These are phyloP conservation scores for Podospora pseudocomata DNA, from an alignment of 495 filamentous ascomycete species.

Conservation along the genomic window DNA sequence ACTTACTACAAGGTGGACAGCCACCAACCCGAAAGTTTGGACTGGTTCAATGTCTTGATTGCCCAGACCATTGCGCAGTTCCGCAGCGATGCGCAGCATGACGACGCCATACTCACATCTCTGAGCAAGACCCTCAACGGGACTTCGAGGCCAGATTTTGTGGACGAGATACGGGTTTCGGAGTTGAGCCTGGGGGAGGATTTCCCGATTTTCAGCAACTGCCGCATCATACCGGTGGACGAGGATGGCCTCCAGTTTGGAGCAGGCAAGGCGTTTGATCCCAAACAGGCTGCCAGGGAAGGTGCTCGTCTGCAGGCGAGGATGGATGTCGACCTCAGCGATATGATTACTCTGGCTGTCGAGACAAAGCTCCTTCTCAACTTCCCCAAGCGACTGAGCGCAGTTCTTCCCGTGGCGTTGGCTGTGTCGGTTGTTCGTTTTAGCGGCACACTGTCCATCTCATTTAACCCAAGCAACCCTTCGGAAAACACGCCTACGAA, in stretches of 20 bases:
- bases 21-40: conserved; percentile 96
- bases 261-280: conserved; percentile 46
- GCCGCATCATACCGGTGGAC: conserved; percentile 82
- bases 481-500: conserved; percentile 62
- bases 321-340: conserved; percentile 95
- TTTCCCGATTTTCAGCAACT: conserved; percentile 98
- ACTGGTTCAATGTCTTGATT: conserved; percentile 98
- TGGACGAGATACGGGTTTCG: conserved; percentile 89
- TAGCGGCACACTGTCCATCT: conserved; percentile 88
- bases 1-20: conserved; percentile 97
- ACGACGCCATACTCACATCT: conserved; percentile 92
- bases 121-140: conserved; percentile 85
- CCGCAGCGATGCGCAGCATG: conserved; percentile 79
- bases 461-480: conserved; percentile 71
- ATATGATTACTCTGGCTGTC: conserved; percentile 88
- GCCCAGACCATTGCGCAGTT: conserved; percentile 97
- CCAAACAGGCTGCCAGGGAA: conserved; percentile 51
- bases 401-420: conserved; percentile 88
- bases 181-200: conserved; percentile 93
- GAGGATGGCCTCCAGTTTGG: conserved; percentile 56
- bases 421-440: conserved; percentile 90
- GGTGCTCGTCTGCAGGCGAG: conserved; percentile 78
- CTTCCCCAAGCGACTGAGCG: conserved; percentile 82
- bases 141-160: conserved; percentile 77
- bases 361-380: conserved; percentile 94